phyloP scores from a whole-genome alignment of 345 rosid genomes.

The Pelargonium nanum region DNA sequence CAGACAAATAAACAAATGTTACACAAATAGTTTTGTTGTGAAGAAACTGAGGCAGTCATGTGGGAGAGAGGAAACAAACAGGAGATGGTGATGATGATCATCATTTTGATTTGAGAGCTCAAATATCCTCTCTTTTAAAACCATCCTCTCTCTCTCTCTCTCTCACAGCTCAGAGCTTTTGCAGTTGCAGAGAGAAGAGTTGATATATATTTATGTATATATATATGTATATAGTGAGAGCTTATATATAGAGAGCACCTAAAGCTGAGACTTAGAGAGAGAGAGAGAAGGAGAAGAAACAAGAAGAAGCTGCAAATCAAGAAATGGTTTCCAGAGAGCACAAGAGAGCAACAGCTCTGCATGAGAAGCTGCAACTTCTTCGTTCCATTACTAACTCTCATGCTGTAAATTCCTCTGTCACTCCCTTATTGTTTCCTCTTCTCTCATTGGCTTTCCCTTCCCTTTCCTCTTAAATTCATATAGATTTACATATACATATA shows the following conservation, averaged over 20 bases:
- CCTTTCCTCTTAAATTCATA: background rate
- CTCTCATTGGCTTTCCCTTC: conserved; percentile 11
- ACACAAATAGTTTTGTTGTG: conserved; percentile 11
- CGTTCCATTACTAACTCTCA: conserved; percentile 41
- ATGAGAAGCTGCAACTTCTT: conserved; percentile 44
- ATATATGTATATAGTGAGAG: no score
- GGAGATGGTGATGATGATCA: conserved; percentile 8
- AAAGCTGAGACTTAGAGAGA: conserved; percentile 3
- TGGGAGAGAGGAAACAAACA: conserved; percentile 19
- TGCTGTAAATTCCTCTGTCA: conserved; percentile 26
- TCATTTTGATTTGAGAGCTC: conserved; percentile 32
- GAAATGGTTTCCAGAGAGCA: conserved; percentile 47
- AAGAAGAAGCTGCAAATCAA: background rate
- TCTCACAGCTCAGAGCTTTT: conserved; percentile 1
- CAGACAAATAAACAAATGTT: conserved; percentile 8
- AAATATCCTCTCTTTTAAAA: conserved; percentile 13
- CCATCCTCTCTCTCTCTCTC: background rate
- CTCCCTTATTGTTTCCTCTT: conserved; percentile 2
- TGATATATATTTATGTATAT: no score
- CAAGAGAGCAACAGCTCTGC: conserved; percentile 36
- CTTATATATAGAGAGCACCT: conserved; percentile 4
- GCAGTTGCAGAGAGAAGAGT: conserved; percentile 4
- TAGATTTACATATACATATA: background rate
- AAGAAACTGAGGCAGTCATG: conserved; percentile 31
- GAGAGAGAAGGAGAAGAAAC: background rate